Percentiles rank a stretch among this genome's conserved stretches.
phyloP scores from a whole-genome alignment of 108 stramenopile species.

The Nannochloropsis gaditana region DNA sequence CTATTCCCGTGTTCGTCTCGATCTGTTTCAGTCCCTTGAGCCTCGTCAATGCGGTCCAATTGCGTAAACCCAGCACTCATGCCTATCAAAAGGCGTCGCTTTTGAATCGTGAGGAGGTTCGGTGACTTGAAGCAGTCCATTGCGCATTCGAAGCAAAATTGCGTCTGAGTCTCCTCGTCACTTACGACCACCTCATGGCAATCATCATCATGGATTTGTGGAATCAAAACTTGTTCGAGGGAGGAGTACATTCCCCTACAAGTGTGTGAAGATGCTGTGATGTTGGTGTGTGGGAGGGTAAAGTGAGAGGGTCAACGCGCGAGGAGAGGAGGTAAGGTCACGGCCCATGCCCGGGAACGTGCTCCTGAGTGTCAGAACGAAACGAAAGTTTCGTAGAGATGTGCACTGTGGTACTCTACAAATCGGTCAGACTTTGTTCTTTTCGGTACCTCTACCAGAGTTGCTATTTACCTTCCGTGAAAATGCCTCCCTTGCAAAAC shows the following conservation, averaged over 20 bases:
- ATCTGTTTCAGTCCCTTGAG: too few species aligned
- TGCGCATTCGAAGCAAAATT: neutral
- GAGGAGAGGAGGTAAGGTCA: neutral
- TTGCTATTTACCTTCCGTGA: too few species aligned
- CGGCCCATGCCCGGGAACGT: too few species aligned
- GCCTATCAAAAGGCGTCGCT: constrained; percentile 1
- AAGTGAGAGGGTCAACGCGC: neutral
- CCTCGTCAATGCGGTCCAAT: too few species aligned
- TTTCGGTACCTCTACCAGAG: too few species aligned
- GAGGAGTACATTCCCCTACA: neutral
- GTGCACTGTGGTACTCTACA: too few species aligned
- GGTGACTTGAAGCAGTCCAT: neutral
- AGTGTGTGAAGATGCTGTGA: neutral
- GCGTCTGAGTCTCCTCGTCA: neutral
- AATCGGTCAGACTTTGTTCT: too few species aligned
- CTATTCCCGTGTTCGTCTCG: too few species aligned
- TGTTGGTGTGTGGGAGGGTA: neutral
- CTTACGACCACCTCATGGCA: neutral
- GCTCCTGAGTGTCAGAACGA: too few species aligned
- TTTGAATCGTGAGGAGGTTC: neutral
- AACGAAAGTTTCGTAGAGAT: too few species aligned
- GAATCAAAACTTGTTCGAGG: neutral
- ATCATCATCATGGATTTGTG: neutral
- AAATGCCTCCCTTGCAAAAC: too few species aligned
- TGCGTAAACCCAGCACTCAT: neutral